Evolutionary conservation across 208 protist genomes (phyloP).

Genomic region (Crithidia brevicula): DNA sequence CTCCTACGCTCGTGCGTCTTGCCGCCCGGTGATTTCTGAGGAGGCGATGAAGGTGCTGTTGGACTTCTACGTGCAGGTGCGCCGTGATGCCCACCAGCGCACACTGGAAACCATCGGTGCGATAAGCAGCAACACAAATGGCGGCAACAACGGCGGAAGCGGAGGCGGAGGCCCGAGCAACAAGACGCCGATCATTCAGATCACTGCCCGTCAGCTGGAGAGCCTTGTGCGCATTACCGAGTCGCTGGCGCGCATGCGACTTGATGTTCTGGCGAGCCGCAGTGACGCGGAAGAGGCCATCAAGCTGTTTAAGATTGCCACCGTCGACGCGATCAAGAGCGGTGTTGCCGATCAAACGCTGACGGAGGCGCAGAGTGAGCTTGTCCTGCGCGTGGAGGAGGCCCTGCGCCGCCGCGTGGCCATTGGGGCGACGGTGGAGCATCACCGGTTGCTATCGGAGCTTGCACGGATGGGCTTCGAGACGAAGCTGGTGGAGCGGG

Average conservation of each 20-base stretch:
- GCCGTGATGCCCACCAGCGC: slow-evolving; percentile 78
- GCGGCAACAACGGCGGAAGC: slow-evolving; percentile 41
- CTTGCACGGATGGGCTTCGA: slow-evolving; percentile 88
- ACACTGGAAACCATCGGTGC: slow-evolving; percentile 61
- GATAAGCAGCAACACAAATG: slow-evolving; percentile 38
- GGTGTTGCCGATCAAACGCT: slow-evolving; percentile 76
- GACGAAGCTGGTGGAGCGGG: slow-evolving; percentile 81
- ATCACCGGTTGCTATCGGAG: slow-evolving; percentile 79
- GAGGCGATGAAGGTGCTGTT: slow-evolving; percentile 93
- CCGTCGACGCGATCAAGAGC: slow-evolving; percentile 93
- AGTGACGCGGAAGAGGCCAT: slow-evolving; percentile 96
- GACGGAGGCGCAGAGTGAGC: slow-evolving; percentile 85
- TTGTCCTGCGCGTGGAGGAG: slow-evolving; percentile 86
- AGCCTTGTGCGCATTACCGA: slow-evolving; percentile 98
- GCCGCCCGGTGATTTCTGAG: slow-evolving; percentile 91
- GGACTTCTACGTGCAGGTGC: slow-evolving; percentile 97
- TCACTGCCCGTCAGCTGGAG: slow-evolving; percentile 96
- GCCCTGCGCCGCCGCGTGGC: slow-evolving; percentile 82
- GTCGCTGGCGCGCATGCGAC: slow-evolving; percentile 96
- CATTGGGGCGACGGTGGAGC: slow-evolving; percentile 85
- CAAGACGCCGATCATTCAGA: slow-evolving; percentile 91
- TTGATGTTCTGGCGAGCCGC: slow-evolving; percentile 87
- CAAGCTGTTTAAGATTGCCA: slow-evolving; percentile 95
- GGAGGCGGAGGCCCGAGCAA: slow-evolving; percentile 28
- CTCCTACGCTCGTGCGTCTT: slow-evolving; percentile 90